phyloP scores from a whole-genome alignment of 1,139 yeast species.

The Zygosaccharomyces sapae region DNA sequence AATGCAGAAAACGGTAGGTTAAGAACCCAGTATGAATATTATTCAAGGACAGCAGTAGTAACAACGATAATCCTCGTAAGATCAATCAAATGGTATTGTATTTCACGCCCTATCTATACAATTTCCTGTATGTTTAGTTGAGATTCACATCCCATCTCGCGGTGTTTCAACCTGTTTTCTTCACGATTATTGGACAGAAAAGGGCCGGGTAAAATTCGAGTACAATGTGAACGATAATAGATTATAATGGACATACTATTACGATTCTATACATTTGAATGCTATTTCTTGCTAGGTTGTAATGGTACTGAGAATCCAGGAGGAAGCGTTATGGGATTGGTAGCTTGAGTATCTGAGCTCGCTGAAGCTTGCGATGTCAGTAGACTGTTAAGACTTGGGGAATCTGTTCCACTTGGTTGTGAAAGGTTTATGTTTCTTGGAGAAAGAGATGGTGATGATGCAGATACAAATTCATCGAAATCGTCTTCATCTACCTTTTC shows the following conservation, averaged over 20 bases:
- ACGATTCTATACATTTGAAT: neutral
- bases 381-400: neutral
- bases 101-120: no score
- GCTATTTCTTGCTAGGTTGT: conserved; percentile 29
- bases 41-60: no score
- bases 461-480: conserved; percentile 35
- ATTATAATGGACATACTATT: no score
- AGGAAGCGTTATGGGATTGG: conserved; percentile 24
- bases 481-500: conserved; percentile 26
- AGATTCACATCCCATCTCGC: neutral
- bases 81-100: no score
- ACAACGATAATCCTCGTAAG: no score
- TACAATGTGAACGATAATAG: neutral
- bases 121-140: no score
- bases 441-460: conserved; percentile 18
- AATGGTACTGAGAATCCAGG: conserved; percentile 39
- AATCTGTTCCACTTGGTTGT: conserved; percentile 8
- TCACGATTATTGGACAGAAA: neutral
- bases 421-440: neutral
- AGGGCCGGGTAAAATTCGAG: neutral
- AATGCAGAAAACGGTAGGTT: no score
- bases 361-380: conserved; percentile 1
- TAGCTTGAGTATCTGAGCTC: conserved; percentile 5
- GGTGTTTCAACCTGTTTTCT: neutral
- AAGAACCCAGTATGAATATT: no score